phyloP scores from a whole-genome alignment of 2,329 filamentous ascomycete species.

The Zarea fungicola region DNA sequence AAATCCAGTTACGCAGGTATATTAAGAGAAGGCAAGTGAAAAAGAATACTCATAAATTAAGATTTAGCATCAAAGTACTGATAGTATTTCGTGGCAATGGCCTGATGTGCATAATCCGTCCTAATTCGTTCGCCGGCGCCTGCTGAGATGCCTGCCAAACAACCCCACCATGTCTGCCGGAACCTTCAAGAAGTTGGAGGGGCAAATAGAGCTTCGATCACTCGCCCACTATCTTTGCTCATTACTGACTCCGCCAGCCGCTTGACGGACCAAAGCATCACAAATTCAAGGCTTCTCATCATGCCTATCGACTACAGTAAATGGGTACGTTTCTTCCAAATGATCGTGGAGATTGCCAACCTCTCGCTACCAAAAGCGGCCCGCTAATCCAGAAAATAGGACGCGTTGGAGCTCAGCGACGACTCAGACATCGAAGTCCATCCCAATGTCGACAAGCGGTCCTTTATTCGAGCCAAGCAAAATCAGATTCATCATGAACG shows the following conservation, averaged over 20 bases:
- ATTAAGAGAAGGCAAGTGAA: too few species aligned
- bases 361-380: neutral
- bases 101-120: neutral
- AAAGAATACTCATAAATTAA: too few species aligned
- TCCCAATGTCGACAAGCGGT: slow-evolving; percentile 96
- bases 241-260: slow-evolving; percentile 13
- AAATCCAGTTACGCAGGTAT: too few species aligned
- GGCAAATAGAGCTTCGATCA: slow-evolving; percentile 4
- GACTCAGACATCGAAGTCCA: slow-evolving; percentile 98
- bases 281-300: slow-evolving; percentile 16
- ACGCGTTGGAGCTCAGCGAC: slow-evolving; percentile 92
- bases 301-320: slow-evolving; percentile 61
- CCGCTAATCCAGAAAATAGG: slow-evolving; percentile 40
- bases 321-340: slow-evolving; percentile 50
- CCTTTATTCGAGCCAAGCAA: slow-evolving; percentile 98
- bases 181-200: slow-evolving; percentile 16
- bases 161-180: slow-evolving; percentile 14
- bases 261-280: slow-evolving; percentile 9
- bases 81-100: too few species aligned
- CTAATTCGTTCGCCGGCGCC: too few species aligned
- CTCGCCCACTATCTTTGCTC: neutral
- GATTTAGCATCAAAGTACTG: too few species aligned
- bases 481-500: slow-evolving; percentile 93
- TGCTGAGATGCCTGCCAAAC: neutral
- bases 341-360: neutral